Conservation (phyloP, 345 rosid genomes). For the Hibiscus tridactylites region DNA sequence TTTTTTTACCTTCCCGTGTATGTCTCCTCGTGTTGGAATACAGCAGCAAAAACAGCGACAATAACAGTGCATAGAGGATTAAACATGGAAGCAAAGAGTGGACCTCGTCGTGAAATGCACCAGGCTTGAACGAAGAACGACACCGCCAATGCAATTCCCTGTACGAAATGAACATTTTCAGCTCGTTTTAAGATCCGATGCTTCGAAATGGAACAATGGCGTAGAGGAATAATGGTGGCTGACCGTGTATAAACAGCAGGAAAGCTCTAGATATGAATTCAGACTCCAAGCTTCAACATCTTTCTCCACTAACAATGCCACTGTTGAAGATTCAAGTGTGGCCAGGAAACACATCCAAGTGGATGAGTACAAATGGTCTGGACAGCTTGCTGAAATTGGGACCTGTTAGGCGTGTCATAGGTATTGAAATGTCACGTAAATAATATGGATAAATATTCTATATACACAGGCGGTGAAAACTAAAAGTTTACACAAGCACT, state of each 20-base stretch:
- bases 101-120: constrained; percentile 57
- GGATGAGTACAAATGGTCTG: constrained; percentile 44
- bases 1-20: constrained; percentile 39
- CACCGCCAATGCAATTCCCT: constrained; percentile 45
- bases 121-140: constrained; percentile 61
- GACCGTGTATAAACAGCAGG: constrained; percentile 35
- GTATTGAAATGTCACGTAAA: too few species aligned
- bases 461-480: too few species aligned
- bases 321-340: constrained; percentile 30
- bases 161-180: background rate
- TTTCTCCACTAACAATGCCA: constrained; percentile 28
- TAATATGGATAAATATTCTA: too few species aligned
- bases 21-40: constrained; percentile 45
- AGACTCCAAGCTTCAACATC: constrained; percentile 25
- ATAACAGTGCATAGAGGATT: constrained; percentile 54
- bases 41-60: constrained; percentile 45
- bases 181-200: background rate
- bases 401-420: constrained; percentile 12
- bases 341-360: constrained; percentile 50
- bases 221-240: background rate
- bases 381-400: constrained; percentile 35
- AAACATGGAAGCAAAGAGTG: constrained; percentile 57
- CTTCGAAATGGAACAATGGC: background rate
- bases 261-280: constrained; percentile 32
- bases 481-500: too few species aligned